phyloP scores from a whole-genome alignment of 2,329 filamentous ascomycete genomes.

The Cadophora gregata region DNA sequence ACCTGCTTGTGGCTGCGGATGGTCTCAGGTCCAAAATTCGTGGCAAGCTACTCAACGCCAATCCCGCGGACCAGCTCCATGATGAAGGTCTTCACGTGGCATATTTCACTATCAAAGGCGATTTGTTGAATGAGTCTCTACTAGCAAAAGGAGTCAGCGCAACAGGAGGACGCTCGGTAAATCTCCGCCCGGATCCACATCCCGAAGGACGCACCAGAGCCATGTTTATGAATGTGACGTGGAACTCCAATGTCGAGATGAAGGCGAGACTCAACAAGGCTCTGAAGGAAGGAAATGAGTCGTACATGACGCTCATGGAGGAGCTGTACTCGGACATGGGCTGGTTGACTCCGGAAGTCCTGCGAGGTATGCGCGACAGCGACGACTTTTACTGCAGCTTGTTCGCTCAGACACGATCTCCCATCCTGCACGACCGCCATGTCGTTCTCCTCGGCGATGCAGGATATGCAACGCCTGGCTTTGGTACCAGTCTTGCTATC shows the following conservation, averaged over 20 bases:
- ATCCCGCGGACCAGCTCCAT: constrained; percentile 34
- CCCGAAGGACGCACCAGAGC: constrained; percentile 21
- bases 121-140: constrained; percentile 22
- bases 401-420: constrained; percentile 24
- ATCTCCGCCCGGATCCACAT: constrained; percentile 24
- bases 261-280: constrained; percentile 23
- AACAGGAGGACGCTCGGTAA: constrained; percentile 21
- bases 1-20: constrained; percentile 61
- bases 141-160: constrained; percentile 23
- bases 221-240: constrained; percentile 25
- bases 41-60: constrained; percentile 46
- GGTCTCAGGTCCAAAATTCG: constrained; percentile 57
- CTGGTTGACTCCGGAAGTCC: constrained; percentile 23
- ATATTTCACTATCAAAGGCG: constrained; percentile 47
- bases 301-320: constrained; percentile 24
- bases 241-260: constrained; percentile 19
- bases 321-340: constrained; percentile 23
- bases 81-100: constrained; percentile 40
- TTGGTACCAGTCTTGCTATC: constrained; percentile 49
- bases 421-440: constrained; percentile 15
- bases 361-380: constrained; percentile 23
- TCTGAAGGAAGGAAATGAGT: constrained; percentile 19
- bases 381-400: constrained; percentile 31
- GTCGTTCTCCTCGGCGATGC: constrained; percentile 41
- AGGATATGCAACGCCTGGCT: constrained; percentile 50